Base-by-base conservation (phyloP, 1,139 yeast species). In the Nadsonia commutata region DNA sequence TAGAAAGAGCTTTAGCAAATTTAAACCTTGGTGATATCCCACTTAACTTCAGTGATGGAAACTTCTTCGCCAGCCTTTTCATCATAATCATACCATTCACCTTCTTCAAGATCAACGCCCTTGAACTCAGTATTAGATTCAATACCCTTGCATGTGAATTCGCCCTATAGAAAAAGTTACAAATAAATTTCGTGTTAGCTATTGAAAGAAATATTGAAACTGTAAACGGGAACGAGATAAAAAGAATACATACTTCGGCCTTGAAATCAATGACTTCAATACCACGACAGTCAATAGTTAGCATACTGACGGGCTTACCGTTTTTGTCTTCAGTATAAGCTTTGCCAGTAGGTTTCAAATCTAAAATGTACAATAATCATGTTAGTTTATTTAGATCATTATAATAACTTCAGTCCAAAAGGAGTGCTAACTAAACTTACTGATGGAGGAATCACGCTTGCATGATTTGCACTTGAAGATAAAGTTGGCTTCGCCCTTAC, bases 51-150 rank as follows among this genome's bases (percentile, higher is more conserved):
- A 1, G 82, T 76, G 16, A 90, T 72, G 37, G 93, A 77, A 19
- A 86, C 96, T 59, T 90, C 96, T 21, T 68, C 74, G 9, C 77
- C 75, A 3, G 83, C 79, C 55, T 78, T 74, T 47, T 90, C 97
- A 57, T 90, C 97, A 58, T 88, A 93, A 56, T 90, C 98, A 58
- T 79, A 90, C 94, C 95, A 88, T 58, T 90, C 97, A 39, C 74
- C 76, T 37, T 85, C 96, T 38, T 70, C 73, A 43, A 85, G 62
- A 46, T 80, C 85, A n/a, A 85, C 72, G 18, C 79, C 85, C 11
- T 58, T 58, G 53, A 82, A 83, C 45, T 58, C 62, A 1, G 82
- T 68, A 8, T 62, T 59, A 2, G 75, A 62, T 17, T 73, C 77
- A 7, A 60, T 64, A 2, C 84, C 83, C 39, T 60, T 64, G 47